Evolutionary conservation across 352 stramenopile genomes (phyloP), one percentile per base, ranked within the genome.

Genomic region (Globisporangium emineosum): DNA sequence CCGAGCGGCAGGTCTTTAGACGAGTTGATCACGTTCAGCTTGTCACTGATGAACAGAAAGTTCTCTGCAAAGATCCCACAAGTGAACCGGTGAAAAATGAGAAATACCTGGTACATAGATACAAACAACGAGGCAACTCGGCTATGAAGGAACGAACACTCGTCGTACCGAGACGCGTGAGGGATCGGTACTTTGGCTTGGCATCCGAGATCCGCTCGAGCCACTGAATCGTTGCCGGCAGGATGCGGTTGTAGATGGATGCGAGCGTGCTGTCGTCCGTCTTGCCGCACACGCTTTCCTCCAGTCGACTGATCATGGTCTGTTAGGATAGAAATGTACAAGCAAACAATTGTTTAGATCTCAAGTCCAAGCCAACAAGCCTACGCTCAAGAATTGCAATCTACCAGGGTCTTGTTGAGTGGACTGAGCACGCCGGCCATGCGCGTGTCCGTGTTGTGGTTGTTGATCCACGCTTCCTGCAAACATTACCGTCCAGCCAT

Each of bases 391-490:
- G n/a, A n/a, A n/a, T 21, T 17, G 40, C n/a, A 9, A 47, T 17
- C 17, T 68, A 79, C 77, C 68, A 93, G 71, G 33, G 81, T 89
- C 63, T 90, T 91, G 40, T 83, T 73, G 33, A 88, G 75, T 9
- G 84, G 84, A 37, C 66, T 72, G 7, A 93, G 71, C 19, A 93
- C 82, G 5, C 84, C 81, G 7, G 79, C 82, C 77, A 91, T 86
- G 27, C 83, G 77, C 1, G 84, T 91, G 55, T 93, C 84, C 0
- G 78, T 73, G 67, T 86, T 72, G 43, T 90, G 79, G 17, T 58
- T 71, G 33, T 77, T 82, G 55, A 93, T 89, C 82, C 84, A 93
- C 2, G 70, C 51, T 57, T 90, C 81, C 72, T 91, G 62, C 25
- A 5, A 40, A 52, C 6, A 35, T 17, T 27, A 17, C 6, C n/a